These are phyloP conservation scores for Neoconidiobolus thromboides DNA, from an alignment of 371 early-diverging fungal species.

Conservation along the genomic window DNA sequence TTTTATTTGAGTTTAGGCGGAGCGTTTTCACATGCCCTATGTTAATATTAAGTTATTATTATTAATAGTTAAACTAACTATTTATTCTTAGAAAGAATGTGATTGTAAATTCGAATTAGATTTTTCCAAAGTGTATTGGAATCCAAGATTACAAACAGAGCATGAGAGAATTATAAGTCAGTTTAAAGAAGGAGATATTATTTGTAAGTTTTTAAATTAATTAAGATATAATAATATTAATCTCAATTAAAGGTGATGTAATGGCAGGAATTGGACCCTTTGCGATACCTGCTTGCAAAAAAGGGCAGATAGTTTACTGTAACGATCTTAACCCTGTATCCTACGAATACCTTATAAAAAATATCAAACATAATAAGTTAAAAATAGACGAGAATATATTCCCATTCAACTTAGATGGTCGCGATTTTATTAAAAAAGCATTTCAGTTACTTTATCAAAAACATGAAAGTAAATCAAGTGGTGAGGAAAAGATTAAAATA, in stretches of 20 bases:
- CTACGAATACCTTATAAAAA: slow-evolving; percentile 57
- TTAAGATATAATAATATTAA: not conserved
- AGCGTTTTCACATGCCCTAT: too few species aligned
- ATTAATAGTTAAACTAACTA: not conserved
- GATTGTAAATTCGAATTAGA: slow-evolving; percentile 85
- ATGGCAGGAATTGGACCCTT: slow-evolving; percentile 99
- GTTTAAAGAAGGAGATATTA: slow-evolving; percentile 51
- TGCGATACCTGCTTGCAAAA: slow-evolving; percentile 86
- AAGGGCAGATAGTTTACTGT: slow-evolving; percentile 73
- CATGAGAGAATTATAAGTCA: slow-evolving; percentile 72
- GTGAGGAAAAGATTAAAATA: slow-evolving; percentile 23
- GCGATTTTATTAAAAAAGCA: slow-evolving; percentile 66
- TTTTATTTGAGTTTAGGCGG: too few species aligned
- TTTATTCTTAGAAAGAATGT: slow-evolving; percentile 52
- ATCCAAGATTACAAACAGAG: slow-evolving; percentile 91
- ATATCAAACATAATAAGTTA: slow-evolving; percentile 71
- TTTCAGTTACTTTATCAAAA: slow-evolving; percentile 21
- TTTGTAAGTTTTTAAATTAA: slow-evolving; percentile 30
- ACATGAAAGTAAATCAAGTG: not conserved
- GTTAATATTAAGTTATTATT: not conserved
- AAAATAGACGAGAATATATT: not conserved
- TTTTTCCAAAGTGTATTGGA: slow-evolving; percentile 98
- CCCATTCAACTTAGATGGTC: slow-evolving; percentile 79
- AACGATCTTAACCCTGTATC: slow-evolving; percentile 96
- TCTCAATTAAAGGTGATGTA: slow-evolving; percentile 49